Evolutionary conservation across 2,329 filamentous ascomycete genomes (phyloP).

Genomic region (Fusarium phyllophilum): DNA sequence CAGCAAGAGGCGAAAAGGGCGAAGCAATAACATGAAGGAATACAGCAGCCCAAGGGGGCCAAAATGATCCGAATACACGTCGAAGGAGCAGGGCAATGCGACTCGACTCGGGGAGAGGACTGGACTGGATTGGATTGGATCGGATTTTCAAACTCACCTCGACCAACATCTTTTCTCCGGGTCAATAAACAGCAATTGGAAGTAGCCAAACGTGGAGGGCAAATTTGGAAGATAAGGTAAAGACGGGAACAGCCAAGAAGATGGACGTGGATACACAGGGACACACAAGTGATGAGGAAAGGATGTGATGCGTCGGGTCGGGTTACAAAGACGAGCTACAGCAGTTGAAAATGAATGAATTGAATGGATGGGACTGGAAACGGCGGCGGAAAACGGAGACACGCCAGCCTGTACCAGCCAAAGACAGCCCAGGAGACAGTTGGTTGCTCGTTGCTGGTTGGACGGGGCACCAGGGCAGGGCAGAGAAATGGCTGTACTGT

Average conservation of each 20-base stretch:
- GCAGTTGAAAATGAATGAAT: conserved; percentile 27
- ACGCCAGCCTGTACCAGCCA: background rate
- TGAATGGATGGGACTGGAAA: conserved; percentile 11
- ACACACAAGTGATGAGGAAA: conserved; percentile 23
- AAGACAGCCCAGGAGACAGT: conserved; percentile 14
- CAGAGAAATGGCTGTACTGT: conserved; percentile 5
- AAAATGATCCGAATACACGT: conserved; percentile 17
- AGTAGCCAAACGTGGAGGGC: conserved; percentile 2
- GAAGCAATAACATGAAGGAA: conserved; percentile 13
- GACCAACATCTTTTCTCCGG: conserved; percentile 48
- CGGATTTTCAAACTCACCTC: conserved; percentile 48
- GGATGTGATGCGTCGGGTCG: conserved; percentile 11
- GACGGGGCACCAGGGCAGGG: conserved; percentile 4
- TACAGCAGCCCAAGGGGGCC: background rate
- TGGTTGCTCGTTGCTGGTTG: conserved; percentile 16
- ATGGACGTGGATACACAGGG: conserved; percentile 8
- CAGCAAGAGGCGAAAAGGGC: background rate
- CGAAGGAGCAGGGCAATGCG: conserved; percentile 15
- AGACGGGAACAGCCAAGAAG: conserved; percentile 23
- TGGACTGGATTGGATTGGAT: background rate
- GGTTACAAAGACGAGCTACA: conserved; percentile 25
- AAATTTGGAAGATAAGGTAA: conserved; percentile 12
- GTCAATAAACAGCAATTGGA: conserved; percentile 19
- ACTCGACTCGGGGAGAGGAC: background rate
- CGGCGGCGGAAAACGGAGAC: conserved; percentile 34